Percentiles rank a stretch among this genome's conserved stretches.
These are phyloP conservation scores for Datura wrightii DNA, from an alignment of 257 asterid species.

Conservation along the genomic window DNA sequence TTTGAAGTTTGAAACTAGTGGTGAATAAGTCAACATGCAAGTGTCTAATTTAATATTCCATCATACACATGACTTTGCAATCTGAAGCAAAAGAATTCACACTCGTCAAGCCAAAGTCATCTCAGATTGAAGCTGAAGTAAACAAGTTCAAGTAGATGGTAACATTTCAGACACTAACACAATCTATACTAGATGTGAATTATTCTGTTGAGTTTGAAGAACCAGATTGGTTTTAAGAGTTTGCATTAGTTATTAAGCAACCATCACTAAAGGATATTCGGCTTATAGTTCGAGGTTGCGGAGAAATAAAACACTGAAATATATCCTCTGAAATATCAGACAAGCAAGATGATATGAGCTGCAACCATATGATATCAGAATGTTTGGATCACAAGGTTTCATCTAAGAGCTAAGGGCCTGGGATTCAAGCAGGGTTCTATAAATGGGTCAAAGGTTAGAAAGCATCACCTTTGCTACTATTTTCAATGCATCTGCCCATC, in stretches of 20 bases:
- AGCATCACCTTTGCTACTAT: too few relatives aligned
- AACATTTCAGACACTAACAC: neutral
- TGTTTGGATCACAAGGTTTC: too few relatives aligned
- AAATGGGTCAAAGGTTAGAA: too few relatives aligned
- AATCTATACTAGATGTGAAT: neutral
- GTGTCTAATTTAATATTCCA: neutral
- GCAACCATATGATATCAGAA: too few relatives aligned
- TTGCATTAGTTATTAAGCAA: neutral
- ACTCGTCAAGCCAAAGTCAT: neutral
- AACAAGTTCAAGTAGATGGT: neutral
- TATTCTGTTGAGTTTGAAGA: neutral
- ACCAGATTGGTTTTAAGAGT: neutral
- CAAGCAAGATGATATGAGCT: too few relatives aligned
- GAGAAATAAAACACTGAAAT: neutral
- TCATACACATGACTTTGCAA: neutral
- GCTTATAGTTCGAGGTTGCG: neutral
- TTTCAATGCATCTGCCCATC: too few relatives aligned
- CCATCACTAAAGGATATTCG: neutral
- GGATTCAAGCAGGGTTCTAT: too few relatives aligned
- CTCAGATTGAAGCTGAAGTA: slow-evolving; percentile 14
- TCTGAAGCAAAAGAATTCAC: neutral
- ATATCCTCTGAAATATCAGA: too few relatives aligned
- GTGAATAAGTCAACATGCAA: neutral
- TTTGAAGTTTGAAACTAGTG: neutral
- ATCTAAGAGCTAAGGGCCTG: too few relatives aligned